phyloP scores from a whole-genome alignment of 2,329 filamentous ascomycete species.

The Fusarium temperatum region DNA sequence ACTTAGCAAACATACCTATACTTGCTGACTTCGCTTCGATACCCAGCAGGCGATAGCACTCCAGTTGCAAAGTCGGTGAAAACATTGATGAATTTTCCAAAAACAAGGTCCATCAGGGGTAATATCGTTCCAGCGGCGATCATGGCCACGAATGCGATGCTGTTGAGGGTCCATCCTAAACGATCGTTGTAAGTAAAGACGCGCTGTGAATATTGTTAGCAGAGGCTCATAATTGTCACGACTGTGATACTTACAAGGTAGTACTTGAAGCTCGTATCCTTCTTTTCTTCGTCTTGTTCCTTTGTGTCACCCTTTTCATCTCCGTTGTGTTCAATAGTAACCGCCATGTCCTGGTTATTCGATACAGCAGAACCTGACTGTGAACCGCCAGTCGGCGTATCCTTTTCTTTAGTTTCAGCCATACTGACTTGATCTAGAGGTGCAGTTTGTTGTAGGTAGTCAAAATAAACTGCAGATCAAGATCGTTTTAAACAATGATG shows the following conservation, averaged over 20 bases:
- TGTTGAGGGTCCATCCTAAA: constrained; percentile 50
- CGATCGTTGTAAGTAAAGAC: constrained; percentile 52
- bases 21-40: constrained; percentile 59
- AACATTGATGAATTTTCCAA: constrained; percentile 62
- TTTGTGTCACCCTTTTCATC: background rate
- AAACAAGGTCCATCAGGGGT: constrained; percentile 68
- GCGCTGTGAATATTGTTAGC: constrained; percentile 37
- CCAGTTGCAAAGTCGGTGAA: constrained; percentile 66
- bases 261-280: constrained; percentile 40
- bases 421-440: background rate
- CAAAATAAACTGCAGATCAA: background rate
- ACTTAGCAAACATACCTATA: constrained; percentile 46
- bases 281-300: constrained; percentile 13
- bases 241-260: constrained; percentile 31
- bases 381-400: background rate
- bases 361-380: background rate
- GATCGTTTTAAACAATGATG: background rate
- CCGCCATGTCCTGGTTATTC: background rate
- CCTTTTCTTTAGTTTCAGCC: constrained; percentile 1
- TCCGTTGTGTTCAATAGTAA: background rate
- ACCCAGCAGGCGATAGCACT: constrained; percentile 53
- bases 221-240: too few species aligned
- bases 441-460: background rate
- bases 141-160: constrained; percentile 48
- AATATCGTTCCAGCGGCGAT: constrained; percentile 51